Evolutionary conservation across 208 protist species (phyloP), one percentile per base, ranked within the genome.

Genomic region (Trypanosoma theileri): DNA sequence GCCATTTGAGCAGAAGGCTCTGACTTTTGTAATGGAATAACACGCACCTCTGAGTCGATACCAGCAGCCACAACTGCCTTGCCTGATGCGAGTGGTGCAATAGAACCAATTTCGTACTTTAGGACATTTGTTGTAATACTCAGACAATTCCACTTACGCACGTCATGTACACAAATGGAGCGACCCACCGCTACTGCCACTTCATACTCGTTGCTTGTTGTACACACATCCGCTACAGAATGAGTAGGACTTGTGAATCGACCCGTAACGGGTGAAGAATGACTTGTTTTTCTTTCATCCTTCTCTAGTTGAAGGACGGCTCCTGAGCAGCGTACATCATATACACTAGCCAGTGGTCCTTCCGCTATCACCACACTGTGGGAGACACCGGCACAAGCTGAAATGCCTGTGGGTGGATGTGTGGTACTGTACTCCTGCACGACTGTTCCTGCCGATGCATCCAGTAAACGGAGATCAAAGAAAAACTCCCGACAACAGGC

Each of bases 91-190:
- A 82, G 72, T 22, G 81, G 56, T 4, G 86, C 70, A 40, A 92
- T 77, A 35, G 81, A 73, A 24, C 69, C 77, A 21, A 92, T 77
- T 35, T 78, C 72, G 69, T 92, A 95, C 75, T 95, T 95, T 22
- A 95, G 72, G 26, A 92, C 79, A 52, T 84, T 91, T 19, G 82
- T 85, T 8, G 77, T 77, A 35, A 84, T 82, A 42, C 74, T 71
- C 28, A 81, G 69, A 26, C 84, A 74, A 45, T 44, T 89, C 77
- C 87, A 95, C 68, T 92, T 95, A 62, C 89, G 85, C 45, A 86
- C 58, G 71, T 95, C 89, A 73, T 86, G 86, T 14, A 92, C 77
- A 67, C 73, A 86, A 16, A 95, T 41, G 6, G 86, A 79, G 6
- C 89, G 85, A 61, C 91, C 89, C 12, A 90, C 72, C 26, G 75